Evolutionary conservation across 148 eudicot genomes (phyloP).

Genomic region (Spergularia bocconei): DNA sequence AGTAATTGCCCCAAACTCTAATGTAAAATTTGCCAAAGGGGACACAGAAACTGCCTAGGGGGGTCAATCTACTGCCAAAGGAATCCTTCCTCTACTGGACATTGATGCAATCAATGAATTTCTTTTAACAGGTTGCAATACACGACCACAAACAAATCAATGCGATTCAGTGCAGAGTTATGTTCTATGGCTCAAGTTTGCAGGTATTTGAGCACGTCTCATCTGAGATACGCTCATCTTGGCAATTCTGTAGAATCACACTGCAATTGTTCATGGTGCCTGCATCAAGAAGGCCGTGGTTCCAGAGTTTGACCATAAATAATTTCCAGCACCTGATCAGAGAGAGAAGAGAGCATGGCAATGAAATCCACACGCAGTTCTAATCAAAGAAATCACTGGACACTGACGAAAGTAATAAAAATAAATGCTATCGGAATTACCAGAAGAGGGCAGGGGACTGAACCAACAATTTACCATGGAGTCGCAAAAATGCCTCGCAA

Average conservation of each 20-base stretch:
- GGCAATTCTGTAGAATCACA: constrained; percentile 43
- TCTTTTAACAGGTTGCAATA: not conserved
- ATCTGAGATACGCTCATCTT: constrained; percentile 31
- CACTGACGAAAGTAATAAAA: not conserved
- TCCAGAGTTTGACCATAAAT: constrained; percentile 83
- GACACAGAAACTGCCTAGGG: too few relatives aligned
- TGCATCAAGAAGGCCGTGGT: constrained; percentile 84
- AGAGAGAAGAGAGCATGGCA: not conserved
- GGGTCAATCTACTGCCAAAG: too few relatives aligned
- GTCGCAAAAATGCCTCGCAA: constrained; percentile 73
- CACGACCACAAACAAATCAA: not conserved
- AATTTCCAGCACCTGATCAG: constrained; percentile 80
- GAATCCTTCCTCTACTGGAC: too few relatives aligned
- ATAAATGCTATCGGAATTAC: constrained; percentile 30
- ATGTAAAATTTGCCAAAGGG: too few relatives aligned
- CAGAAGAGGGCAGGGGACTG: constrained; percentile 55
- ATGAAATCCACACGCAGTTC: not conserved
- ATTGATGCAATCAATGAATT: not conserved
- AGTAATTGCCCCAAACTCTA: too few relatives aligned
- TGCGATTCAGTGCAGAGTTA: not conserved
- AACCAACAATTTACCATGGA: constrained; percentile 57
- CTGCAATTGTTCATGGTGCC: constrained; percentile 69
- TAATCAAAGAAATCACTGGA: not conserved
- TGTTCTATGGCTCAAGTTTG: constrained; percentile 17
- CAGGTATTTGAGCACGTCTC: constrained; percentile 14